A percentile compares a stretch with the other conserved stretches of the same genome.
These are phyloP conservation scores for Passalora sequoiae DNA, from an alignment of 2,329 filamentous ascomycete genomes.

Conservation along the genomic window DNA sequence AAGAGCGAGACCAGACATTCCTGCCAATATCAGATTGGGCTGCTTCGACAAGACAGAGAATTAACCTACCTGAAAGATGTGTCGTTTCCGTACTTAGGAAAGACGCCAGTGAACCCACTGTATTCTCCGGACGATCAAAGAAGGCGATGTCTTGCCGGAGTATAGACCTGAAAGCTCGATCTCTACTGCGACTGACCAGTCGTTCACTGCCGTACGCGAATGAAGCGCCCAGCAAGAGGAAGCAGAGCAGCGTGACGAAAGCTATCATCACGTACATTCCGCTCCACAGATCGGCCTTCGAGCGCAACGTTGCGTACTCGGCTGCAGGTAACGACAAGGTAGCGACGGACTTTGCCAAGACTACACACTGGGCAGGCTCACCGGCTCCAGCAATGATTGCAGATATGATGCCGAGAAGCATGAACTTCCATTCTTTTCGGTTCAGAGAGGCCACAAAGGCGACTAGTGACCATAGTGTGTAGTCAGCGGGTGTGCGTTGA, in stretches of 20 bases:
- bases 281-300: constrained; percentile 46
- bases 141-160: constrained; percentile 85
- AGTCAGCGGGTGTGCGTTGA: too few relatives aligned
- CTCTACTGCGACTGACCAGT: constrained; percentile 73
- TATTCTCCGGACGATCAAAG: constrained; percentile 58
- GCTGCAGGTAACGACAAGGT: constrained; percentile 56
- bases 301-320: constrained; percentile 34
- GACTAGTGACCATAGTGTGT: constrained; percentile 69
- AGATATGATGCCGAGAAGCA: constrained; percentile 68
- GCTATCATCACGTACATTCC: constrained; percentile 43
- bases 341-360: constrained; percentile 81
- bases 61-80: constrained; percentile 51
- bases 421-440: constrained; percentile 60
- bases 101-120: constrained; percentile 40
- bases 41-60: not conserved
- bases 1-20: constrained; percentile 44
- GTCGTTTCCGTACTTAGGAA: constrained; percentile 42
- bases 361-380: constrained; percentile 68
- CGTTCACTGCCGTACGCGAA: constrained; percentile 79
- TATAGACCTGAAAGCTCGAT: constrained; percentile 74
- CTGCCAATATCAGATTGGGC: constrained; percentile 44
- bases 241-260: constrained; percentile 39
- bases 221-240: constrained; percentile 57
- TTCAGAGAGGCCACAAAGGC: constrained; percentile 77
- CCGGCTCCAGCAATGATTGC: constrained; percentile 71